A percentile compares a stretch with the other conserved stretches of the same genome.
These are phyloP conservation scores for Pseudocercospora vitis DNA, from an alignment of 2,329 filamentous ascomycete species.

Conservation along the genomic window DNA sequence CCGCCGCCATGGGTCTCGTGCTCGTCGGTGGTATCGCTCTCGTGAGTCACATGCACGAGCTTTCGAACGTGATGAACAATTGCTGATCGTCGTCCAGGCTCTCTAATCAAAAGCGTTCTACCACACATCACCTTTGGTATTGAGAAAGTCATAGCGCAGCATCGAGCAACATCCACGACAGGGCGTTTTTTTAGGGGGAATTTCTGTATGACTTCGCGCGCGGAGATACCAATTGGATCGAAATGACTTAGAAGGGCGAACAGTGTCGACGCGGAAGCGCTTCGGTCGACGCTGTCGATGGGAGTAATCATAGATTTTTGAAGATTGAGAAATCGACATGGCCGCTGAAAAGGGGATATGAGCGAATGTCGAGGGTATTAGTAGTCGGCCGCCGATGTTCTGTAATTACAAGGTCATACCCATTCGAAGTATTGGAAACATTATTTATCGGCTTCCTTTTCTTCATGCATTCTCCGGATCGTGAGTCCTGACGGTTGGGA, in stretches of 20 bases:
- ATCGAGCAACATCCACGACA: background rate
- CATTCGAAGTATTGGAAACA: too few species aligned
- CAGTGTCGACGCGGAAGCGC: background rate
- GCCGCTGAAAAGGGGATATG: background rate
- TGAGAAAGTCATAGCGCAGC: background rate
- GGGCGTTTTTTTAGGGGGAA: background rate
- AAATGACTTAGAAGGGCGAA: background rate
- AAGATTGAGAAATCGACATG: background rate
- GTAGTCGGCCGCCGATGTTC: too few species aligned
- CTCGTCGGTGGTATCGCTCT: constrained; percentile 22
- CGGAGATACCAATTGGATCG: constrained; percentile 6
- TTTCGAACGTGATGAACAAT: background rate
- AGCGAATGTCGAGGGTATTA: background rate
- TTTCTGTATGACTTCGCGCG: background rate
- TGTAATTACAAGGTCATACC: too few species aligned
- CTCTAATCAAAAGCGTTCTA: background rate
- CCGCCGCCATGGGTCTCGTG: constrained; percentile 20
- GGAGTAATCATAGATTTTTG: background rate
- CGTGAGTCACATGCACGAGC: constrained; percentile 3
- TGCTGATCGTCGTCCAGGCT: background rate
- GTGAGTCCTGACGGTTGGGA: too few species aligned
- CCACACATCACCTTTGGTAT: background rate
- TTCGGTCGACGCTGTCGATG: background rate
- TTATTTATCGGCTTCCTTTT: too few species aligned
- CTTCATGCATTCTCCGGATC: too few species aligned